Conservation (phyloP, 352 stramenopile genomes). For the Globisporangium takayamanum region DNA sequence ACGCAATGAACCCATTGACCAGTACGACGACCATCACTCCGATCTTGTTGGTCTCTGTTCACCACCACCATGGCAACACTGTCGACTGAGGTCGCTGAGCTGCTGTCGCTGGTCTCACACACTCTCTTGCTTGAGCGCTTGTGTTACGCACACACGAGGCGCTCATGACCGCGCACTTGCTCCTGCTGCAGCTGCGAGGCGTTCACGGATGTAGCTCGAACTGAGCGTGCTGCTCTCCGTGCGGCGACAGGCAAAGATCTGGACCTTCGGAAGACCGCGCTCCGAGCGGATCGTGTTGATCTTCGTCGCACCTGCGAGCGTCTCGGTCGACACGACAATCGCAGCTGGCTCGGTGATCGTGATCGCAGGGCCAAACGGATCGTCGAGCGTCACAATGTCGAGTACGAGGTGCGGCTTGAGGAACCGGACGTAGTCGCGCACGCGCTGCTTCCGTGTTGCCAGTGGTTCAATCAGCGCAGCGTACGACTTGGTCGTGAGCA, state of each 20-base stretch:
- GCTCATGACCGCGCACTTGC: conserved; percentile 2
- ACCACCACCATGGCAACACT: no score
- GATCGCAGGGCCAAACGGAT: conserved; percentile 83
- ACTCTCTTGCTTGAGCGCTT: not conserved
- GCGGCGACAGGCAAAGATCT: conserved; percentile 73
- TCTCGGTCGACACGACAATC: conserved; percentile 86
- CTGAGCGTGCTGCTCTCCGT: conserved; percentile 81
- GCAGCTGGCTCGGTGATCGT: conserved; percentile 56
- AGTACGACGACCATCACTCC: no score
- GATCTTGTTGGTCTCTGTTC: no score
- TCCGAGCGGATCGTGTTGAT: conserved; percentile 77
- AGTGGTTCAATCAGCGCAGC: conserved; percentile 66
- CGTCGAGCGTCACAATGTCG: conserved; percentile 71
- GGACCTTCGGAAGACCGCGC: conserved; percentile 45
- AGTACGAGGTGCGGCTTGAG: conserved; percentile 58
- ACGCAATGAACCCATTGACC: no score
- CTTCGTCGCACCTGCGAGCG: conserved; percentile 63
- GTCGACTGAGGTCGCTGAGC: not conserved
- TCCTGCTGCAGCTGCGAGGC: conserved; percentile 27
- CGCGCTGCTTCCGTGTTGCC: conserved; percentile 41
- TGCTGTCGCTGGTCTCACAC: not conserved
- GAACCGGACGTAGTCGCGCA: conserved; percentile 52
- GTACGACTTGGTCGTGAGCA: conserved; percentile 77
- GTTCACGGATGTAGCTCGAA: conserved; percentile 75
- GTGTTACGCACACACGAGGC: not conserved